Conservation (phyloP, 2,329 filamentous ascomycete genomes). For the Cordyceps cicadae region DNA sequence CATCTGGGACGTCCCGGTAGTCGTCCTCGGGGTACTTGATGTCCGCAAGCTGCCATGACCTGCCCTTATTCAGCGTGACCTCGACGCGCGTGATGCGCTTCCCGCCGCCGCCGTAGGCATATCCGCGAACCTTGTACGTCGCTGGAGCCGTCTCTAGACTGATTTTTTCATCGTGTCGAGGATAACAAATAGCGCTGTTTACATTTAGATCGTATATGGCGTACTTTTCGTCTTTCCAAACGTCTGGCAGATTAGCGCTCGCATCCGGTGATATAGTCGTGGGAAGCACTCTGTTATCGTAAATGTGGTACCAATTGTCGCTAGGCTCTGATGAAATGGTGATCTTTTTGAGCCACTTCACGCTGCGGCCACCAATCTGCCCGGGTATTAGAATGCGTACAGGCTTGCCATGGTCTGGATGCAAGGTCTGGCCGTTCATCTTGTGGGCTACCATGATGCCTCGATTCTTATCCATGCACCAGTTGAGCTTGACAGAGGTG, state of each 20-base stretch:
- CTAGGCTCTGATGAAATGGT: slow-evolving; percentile 71
- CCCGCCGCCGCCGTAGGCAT: slow-evolving; percentile 86
- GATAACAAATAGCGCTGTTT: slow-evolving; percentile 75
- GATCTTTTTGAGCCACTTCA: slow-evolving; percentile 84
- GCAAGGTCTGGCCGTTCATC: slow-evolving; percentile 79
- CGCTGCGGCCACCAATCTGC: slow-evolving; percentile 83
- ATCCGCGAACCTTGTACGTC: slow-evolving; percentile 63
- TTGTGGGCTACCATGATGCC: slow-evolving; percentile 82
- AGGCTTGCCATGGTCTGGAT: slow-evolving; percentile 80
- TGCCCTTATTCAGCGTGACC: slow-evolving; percentile 73
- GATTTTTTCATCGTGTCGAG: slow-evolving; percentile 66
- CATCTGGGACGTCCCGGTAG: slow-evolving; percentile 57
- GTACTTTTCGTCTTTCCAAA: slow-evolving; percentile 85
- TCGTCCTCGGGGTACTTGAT: slow-evolving; percentile 79
- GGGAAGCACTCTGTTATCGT: slow-evolving; percentile 84
- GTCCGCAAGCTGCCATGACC: slow-evolving; percentile 67
- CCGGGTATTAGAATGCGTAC: slow-evolving; percentile 77
- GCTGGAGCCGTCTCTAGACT: slow-evolving; percentile 33
- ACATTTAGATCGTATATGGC: slow-evolving; percentile 88
- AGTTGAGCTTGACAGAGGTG: slow-evolving; percentile 79
- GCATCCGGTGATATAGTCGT: slow-evolving; percentile 79
- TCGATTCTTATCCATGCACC: slow-evolving; percentile 74
- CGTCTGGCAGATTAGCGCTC: slow-evolving; percentile 61
- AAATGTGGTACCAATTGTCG: slow-evolving; percentile 92
- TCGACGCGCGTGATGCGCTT: slow-evolving; percentile 74